phyloP scores from a whole-genome alignment of 805 yeast genomes.

The Candida manassasensis region DNA sequence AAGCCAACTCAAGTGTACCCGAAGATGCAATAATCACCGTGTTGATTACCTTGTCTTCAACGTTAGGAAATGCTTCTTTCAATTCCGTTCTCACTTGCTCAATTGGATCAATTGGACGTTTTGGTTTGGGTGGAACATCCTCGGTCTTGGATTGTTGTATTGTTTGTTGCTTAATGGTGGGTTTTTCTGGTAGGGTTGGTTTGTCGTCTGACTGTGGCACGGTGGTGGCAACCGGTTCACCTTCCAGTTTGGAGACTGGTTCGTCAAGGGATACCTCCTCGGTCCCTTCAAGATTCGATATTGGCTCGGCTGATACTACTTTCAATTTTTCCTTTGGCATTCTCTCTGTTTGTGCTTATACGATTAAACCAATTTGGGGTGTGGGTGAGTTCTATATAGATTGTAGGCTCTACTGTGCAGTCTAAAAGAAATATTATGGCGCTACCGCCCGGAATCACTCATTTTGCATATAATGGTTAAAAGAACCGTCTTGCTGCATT shows the following conservation, averaged over 20 bases:
- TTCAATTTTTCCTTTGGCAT: conserved; percentile 21
- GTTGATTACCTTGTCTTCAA: conserved; percentile 65
- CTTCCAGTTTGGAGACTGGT: too few relatives aligned
- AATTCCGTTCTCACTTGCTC: conserved; percentile 54
- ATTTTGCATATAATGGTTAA: too few relatives aligned
- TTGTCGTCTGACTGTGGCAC: conserved; percentile 4
- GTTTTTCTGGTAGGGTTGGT: not conserved
- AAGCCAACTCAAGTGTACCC: conserved; percentile 79
- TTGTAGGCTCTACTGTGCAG: too few relatives aligned
- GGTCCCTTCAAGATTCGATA: conserved; percentile 18
- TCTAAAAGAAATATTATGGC: too few relatives aligned
- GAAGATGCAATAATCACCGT: conserved; percentile 83
- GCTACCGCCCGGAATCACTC: too few relatives aligned
- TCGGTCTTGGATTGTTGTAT: conserved; percentile 4
- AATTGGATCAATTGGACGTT: conserved; percentile 61
- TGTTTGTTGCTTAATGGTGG: not conserved
- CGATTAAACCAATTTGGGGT: too few relatives aligned
- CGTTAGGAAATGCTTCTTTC: conserved; percentile 79
- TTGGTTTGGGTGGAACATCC: conserved; percentile 35
- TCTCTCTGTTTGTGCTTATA: not conserved
- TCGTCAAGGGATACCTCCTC: conserved; percentile 5
- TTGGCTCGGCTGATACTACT: conserved; percentile 33
- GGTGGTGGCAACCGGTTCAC: conserved; percentile 5
- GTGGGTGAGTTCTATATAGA: too few relatives aligned
- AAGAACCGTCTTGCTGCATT: too few relatives aligned